Evolutionary conservation across 2,329 filamentous ascomycete species (phyloP).

Genomic region (Cryphonectria radicalis): DNA sequence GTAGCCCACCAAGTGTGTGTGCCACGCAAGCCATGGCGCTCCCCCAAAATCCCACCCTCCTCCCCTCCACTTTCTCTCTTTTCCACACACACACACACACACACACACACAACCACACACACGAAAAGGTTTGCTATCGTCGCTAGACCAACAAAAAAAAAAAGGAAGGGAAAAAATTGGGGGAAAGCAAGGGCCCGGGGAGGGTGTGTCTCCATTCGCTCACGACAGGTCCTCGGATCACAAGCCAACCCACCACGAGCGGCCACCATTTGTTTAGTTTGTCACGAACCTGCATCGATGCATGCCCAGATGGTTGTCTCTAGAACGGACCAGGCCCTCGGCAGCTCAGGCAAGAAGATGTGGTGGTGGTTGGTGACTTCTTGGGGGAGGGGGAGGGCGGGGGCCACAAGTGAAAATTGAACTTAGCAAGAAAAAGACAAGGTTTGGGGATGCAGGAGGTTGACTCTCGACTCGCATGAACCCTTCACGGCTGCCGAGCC

Average conservation of each 20-base stretch:
- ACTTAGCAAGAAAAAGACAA: not conserved
- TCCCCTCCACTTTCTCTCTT: not conserved
- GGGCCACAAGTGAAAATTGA: not conserved
- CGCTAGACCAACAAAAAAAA: not conserved
- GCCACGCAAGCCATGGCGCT: not conserved
- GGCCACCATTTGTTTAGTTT: not conserved
- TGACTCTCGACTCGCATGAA: slow-evolving; percentile 6
- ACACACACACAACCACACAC: not conserved
- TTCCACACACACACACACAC: not conserved
- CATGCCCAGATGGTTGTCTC: not conserved
- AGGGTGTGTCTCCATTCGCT: slow-evolving; percentile 1
- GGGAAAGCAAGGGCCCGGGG: not conserved
- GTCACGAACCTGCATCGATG: not conserved
- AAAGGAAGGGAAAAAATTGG: not conserved
- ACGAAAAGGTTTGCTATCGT: not conserved
- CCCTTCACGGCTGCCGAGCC: not conserved
- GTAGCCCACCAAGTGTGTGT: slow-evolving; percentile 1
- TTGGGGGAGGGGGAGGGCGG: not conserved
- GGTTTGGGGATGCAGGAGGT: not conserved
- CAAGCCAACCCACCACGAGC: slow-evolving; percentile 1
- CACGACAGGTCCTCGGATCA: not conserved
- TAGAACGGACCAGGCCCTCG: slow-evolving; percentile 6
- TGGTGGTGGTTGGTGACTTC: not conserved
- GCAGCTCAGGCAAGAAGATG: not conserved
- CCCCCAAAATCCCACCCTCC: not conserved